Evolutionary conservation across 257 asterid genomes (phyloP).

Genomic region (Gardenia jasminoides): DNA sequence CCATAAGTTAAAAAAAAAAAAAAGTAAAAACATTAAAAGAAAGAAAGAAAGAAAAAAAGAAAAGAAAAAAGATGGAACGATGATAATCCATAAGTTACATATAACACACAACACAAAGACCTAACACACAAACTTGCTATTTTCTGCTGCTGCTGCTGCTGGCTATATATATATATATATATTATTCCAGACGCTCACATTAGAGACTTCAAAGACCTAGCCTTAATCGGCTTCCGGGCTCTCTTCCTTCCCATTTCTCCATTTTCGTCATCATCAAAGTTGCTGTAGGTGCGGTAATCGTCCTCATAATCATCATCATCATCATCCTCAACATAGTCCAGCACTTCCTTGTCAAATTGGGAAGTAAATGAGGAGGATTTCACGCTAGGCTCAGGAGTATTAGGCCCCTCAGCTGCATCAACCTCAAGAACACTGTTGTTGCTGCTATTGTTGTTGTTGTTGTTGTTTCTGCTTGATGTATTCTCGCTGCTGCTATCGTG

Average conservation of each 20-base stretch:
- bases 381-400: background rate
- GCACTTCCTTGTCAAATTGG: constrained; percentile 15
- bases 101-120: background rate
- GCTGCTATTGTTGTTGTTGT: background rate
- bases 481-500: background rate
- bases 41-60: background rate
- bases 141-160: background rate
- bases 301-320: constrained; percentile 21
- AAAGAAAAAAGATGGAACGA: too few relatives aligned
- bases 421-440: background rate
- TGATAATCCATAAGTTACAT: background rate
- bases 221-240: constrained; percentile 60
- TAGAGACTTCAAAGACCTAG: constrained; percentile 73
- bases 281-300: background rate
- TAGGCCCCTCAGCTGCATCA: background rate
- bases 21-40: too few relatives aligned
- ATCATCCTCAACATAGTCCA: constrained; percentile 30
- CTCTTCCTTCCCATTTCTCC: constrained; percentile 36
- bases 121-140: background rate
- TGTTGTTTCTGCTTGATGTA: background rate
- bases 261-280: background rate
- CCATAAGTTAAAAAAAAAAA: too few relatives aligned
- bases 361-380: constrained; percentile 14
- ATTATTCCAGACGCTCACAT: constrained; percentile 35
- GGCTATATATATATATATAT: background rate